These are phyloP conservation scores for Russula sp. DNA, from an alignment of 768 basidiomycete species.

Conservation along the genomic window DNA sequence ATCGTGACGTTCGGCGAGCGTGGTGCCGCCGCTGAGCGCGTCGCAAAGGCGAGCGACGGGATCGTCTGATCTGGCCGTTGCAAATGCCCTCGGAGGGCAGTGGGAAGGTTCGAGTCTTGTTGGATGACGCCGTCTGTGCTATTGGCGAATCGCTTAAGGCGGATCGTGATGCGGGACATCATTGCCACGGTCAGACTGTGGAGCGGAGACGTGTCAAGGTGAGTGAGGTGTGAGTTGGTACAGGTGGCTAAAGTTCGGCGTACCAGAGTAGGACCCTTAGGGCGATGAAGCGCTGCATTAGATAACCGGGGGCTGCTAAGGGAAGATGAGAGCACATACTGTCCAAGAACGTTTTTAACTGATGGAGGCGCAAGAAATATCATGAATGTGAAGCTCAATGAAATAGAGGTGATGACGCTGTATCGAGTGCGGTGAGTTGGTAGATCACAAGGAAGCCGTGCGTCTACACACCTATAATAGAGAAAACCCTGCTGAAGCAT, in stretches of 20 bases:
- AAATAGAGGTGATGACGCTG: constrained; percentile 35
- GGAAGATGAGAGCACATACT: constrained; percentile 15
- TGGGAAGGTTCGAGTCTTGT: neutral
- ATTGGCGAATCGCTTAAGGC: constrained; percentile 30
- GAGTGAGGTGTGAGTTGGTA: no score
- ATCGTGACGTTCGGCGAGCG: neutral
- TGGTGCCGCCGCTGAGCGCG: neutral
- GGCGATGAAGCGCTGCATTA: neutral
- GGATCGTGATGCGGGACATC: constrained; percentile 64
- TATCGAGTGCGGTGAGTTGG: neutral
- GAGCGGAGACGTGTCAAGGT: neutral
- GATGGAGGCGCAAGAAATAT: constrained; percentile 27
- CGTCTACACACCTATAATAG: constrained; percentile 10
- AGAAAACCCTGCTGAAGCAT: constrained; percentile 13
- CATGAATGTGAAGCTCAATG: constrained; percentile 34
- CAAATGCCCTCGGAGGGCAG: neutral
- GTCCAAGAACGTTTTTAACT: constrained; percentile 34
- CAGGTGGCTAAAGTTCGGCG: neutral
- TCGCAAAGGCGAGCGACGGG: neutral
- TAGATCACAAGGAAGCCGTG: neutral
- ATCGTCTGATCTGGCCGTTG: neutral
- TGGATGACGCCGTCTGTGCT: constrained; percentile 20
- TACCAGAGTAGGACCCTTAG: constrained; percentile 12
- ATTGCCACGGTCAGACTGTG: constrained; percentile 42
- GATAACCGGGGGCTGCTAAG: neutral